A percentile compares a stretch with the other conserved stretches of the same genome.
Conservation (phyloP, 2,329 filamentous ascomycete genomes). For the Pseudonectria foliicola region DNA sequence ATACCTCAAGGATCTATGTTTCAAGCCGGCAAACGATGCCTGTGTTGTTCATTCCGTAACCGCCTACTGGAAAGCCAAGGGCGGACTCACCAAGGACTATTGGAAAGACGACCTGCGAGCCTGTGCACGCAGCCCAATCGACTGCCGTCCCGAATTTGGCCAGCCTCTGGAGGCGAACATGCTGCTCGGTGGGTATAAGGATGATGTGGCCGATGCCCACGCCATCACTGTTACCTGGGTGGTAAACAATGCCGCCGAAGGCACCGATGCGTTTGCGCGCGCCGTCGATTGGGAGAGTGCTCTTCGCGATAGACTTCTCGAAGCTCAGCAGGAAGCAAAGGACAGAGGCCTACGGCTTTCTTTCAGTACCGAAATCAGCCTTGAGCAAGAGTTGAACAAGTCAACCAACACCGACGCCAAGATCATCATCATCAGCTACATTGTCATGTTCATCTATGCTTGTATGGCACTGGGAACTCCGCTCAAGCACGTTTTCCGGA, state of each 20-base stretch:
- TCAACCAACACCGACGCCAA: slow-evolving; percentile 97
- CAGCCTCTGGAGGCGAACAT: slow-evolving; percentile 82
- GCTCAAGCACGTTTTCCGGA: slow-evolving; percentile 67
- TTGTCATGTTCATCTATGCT: slow-evolving; percentile 98
- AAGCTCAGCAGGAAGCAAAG: slow-evolving; percentile 72
- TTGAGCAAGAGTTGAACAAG: slow-evolving; percentile 95
- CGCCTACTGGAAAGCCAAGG: slow-evolving; percentile 70
- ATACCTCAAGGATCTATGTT: slow-evolving; percentile 78
- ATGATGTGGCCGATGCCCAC: slow-evolving; percentile 62
- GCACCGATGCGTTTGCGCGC: slow-evolving; percentile 58
- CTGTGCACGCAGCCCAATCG: slow-evolving; percentile 73
- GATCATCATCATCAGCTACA: slow-evolving; percentile 92
- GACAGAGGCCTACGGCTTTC: slow-evolving; percentile 77
- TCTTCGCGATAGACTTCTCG: slow-evolving; percentile 64
- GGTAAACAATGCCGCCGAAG: slow-evolving; percentile 76
- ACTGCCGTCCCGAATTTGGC: slow-evolving; percentile 80
- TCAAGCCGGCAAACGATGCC: slow-evolving; percentile 82
- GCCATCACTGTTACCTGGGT: slow-evolving; percentile 94
- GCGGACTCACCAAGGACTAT: slow-evolving; percentile 30
- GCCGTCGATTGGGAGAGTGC: slow-evolving; percentile 88
- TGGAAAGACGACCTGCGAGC: slow-evolving; percentile 68
- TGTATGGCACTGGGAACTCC: slow-evolving; percentile 88
- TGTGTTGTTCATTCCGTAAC: slow-evolving; percentile 93
- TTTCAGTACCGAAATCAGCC: slow-evolving; percentile 90
- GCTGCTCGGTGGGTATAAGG: slow-evolving; percentile 73